Base-by-base conservation (phyloP, 441 rosid species). In the Populus hybrid region DNA sequence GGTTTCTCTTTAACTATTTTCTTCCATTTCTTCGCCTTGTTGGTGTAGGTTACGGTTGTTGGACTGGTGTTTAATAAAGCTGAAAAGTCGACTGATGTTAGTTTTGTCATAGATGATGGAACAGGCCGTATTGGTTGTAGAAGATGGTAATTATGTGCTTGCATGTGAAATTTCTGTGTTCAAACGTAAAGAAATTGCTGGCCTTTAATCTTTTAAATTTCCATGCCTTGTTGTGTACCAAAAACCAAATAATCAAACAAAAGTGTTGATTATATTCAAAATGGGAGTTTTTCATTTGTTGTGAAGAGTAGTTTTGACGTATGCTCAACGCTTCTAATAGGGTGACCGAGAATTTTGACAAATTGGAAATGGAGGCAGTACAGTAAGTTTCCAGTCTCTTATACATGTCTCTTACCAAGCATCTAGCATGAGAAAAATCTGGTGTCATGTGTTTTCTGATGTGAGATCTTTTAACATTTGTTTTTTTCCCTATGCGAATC, bases 91-190 rank as follows among this genome's bases (percentile, higher is more conserved):
- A 90, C 96, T 5, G 98, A 93, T 69, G 88, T 91, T 73, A 83
- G 86, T 79, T 93, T 95, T 79, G 65, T 75, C 59, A 78, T 95
- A 42, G 97, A 95, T 63, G 99, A 95, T 77, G 99, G 99, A 78
- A 95, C 98, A 0, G 99, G 99, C 23, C 86, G 89, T 24, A 82
- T 93, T 68, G 86, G 85, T 36, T 91, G 97, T 83, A 85, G 82
- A 82, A 90, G 97, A 91, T 94, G 99, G 99, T 95, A 89, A 70
- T 38, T 72, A 34, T 71, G 5, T 50, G 66, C 69, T 64, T 53
- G n/a, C 18, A 10, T 35, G 75, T 38, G 35, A 30, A 7, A 30
- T 32, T 6, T 5, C n/a, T 32, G 34, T 14, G 79, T 66, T 50
- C 76, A 35, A 70, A 64, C 16, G 18, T 28, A 36, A 50, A 30